Evolutionary conservation across 2,329 filamentous ascomycete species (phyloP), one percentile per base, ranked within the genome.

Genomic region (Colletotrichum gigasporum): DNA sequence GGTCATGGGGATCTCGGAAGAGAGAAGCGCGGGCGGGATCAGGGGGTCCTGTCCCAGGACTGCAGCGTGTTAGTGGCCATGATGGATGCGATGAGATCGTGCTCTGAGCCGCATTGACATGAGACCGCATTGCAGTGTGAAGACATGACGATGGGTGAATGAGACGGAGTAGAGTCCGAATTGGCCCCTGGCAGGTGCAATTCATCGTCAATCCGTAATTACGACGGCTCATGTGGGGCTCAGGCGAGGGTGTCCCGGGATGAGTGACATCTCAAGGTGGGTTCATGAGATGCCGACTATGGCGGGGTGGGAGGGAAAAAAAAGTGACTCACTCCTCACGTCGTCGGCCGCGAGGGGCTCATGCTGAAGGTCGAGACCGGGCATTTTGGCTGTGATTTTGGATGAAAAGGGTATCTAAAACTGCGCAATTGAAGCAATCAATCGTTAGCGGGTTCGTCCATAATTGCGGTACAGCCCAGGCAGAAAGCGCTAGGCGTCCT

Each of bases 41-140:
- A 98, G 84, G 74, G 95, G 93, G 80, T 97, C 94, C 85, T 97
- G 95, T 71, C 94, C 94, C 75, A 96, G 84, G 79, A 97, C 95
- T 97, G 72, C 24, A 68, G 63, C 28, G 63, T 37, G 60, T 69
- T 63, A 70, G 75, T 75, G 51, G 75, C 71, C 72, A 76, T 75
- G 34, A 16, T 16, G 42, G n/a, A 51, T 39, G n/a, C 34, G 32
- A 45, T 53, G 30, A 37, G 22, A 26, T n/a, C n/a, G n/a, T n/a
- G n/a, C n/a, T n/a, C n/a, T n/a, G n/a, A n/a, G n/a, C n/a, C n/a
- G n/a, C n/a, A n/a, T n/a, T n/a, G n/a, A n/a, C n/a, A n/a, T n/a
- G n/a, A n/a, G n/a, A n/a, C n/a, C n/a, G n/a, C n/a, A n/a, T n/a
- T n/a, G n/a, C n/a, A n/a, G n/a, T n/a, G 52, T 20, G 30, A 41